These are phyloP conservation scores for Oxytropis ochrocephala DNA, from an alignment of 306 rosid species.

Conservation along the genomic window DNA sequence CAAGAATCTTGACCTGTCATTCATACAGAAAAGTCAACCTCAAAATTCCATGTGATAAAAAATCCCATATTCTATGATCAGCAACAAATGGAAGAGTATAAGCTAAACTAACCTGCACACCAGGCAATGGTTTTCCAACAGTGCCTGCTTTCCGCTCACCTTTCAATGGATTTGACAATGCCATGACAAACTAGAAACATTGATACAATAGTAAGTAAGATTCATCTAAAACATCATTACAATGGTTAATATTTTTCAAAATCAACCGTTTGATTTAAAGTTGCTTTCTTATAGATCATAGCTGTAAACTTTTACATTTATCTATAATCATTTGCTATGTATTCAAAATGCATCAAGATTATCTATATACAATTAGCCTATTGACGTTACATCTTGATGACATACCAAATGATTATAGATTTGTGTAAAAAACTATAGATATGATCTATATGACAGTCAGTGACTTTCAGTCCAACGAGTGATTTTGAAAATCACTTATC, in stretches of 20 bases:
- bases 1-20: conserved; percentile 56
- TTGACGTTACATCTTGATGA: too few species aligned
- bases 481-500: too few species aligned
- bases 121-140: conserved; percentile 92
- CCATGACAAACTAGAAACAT: conserved; percentile 82
- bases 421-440: too few species aligned
- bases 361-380: too few species aligned
- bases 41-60: neutral
- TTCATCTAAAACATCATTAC: neutral
- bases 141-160: conserved; percentile 87
- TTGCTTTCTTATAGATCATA: too few species aligned
- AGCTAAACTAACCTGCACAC: conserved; percentile 66
- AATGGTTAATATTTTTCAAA: neutral
- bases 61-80: neutral
- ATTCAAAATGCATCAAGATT: too few species aligned
- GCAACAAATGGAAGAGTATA: neutral
- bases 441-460: too few species aligned
- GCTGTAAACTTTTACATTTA: too few species aligned
- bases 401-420: too few species aligned
- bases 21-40: conserved; percentile 7
- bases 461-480: too few species aligned
- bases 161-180: conserved; percentile 86
- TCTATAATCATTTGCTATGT: too few species aligned
- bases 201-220: conserved; percentile 16
- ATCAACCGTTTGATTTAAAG: too few species aligned